These are phyloP conservation scores for Aphanoascus verrucosus DNA, from an alignment of 2,329 filamentous ascomycete genomes.

Conservation along the genomic window DNA sequence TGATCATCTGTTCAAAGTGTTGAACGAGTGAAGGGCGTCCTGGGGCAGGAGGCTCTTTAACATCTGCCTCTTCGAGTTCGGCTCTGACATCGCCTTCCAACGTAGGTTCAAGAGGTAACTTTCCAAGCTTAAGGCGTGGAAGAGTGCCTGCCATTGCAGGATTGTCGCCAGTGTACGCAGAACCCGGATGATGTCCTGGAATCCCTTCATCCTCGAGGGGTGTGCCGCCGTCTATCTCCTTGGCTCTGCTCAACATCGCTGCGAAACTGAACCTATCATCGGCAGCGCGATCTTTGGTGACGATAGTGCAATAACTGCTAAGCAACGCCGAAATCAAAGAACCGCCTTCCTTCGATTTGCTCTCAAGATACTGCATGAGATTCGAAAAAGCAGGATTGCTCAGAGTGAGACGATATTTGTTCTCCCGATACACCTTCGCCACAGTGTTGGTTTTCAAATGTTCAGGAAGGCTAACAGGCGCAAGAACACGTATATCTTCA, in stretches of 20 bases:
- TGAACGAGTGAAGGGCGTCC: slow-evolving; percentile 69
- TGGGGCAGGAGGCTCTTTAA: slow-evolving; percentile 57
- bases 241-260: slow-evolving; percentile 46
- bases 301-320: slow-evolving; percentile 48
- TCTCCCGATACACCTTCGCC: slow-evolving; percentile 70
- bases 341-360: slow-evolving; percentile 72
- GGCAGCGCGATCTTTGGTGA: slow-evolving; percentile 48
- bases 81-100: slow-evolving; percentile 75
- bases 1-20: slow-evolving; percentile 77
- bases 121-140: slow-evolving; percentile 62
- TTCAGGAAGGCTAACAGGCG: slow-evolving; percentile 60
- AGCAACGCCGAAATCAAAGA: slow-evolving; percentile 67
- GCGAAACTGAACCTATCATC: slow-evolving; percentile 51
- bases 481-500: slow-evolving; percentile 69
- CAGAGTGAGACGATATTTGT: slow-evolving; percentile 83
- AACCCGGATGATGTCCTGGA: slow-evolving; percentile 55
- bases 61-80: slow-evolving; percentile 76
- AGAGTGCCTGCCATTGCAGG: slow-evolving; percentile 47
- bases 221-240: slow-evolving; percentile 43
- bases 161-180: slow-evolving; percentile 49
- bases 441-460: slow-evolving; percentile 67
- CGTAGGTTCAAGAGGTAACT: slow-evolving; percentile 71
- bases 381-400: slow-evolving; percentile 74
- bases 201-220: slow-evolving; percentile 59
- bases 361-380: slow-evolving; percentile 78